Conservation (phyloP, 129 eudicot genomes). For the Lactuca sativa region DNA sequence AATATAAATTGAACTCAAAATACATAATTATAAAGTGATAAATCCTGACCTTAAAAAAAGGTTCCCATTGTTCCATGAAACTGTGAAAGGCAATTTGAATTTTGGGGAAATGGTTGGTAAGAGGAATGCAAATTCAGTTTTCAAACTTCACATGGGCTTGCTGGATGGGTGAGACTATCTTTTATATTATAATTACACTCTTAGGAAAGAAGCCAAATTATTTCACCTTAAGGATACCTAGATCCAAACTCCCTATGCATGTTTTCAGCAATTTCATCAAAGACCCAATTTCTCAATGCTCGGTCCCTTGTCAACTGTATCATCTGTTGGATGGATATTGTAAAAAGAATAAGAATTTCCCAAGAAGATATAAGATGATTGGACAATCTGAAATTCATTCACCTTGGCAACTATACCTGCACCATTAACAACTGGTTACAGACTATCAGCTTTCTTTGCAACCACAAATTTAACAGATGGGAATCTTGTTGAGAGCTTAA, state of each 20-base stretch:
- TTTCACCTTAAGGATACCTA: constrained; percentile 90
- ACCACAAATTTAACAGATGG: constrained; percentile 86
- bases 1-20: no score
- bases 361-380: constrained; percentile 1
- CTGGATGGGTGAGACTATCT: constrained; percentile 37
- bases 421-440: constrained; percentile 97
- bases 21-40: no score
- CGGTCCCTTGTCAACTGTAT: constrained; percentile 90
- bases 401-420: constrained; percentile 99
- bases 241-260: constrained; percentile 87
- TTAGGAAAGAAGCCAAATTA: constrained; percentile 3
- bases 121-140: constrained; percentile 29
- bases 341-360: background rate
- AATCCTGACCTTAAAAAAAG: no score
- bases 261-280: constrained; percentile 83
- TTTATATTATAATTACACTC: background rate
- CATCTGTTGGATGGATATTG: background rate
- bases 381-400: constrained; percentile 21
- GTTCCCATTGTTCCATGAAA: constrained; percentile 16
- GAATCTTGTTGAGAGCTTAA: constrained; percentile 73
- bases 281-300: constrained; percentile 70
- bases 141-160: constrained; percentile 24
- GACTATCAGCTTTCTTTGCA: constrained; percentile 97
- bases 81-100: constrained; percentile 21
- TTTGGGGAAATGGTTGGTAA: constrained; percentile 22